phyloP scores from a whole-genome alignment of 108 stramenopile genomes.

The Skeletonema marinoi region DNA sequence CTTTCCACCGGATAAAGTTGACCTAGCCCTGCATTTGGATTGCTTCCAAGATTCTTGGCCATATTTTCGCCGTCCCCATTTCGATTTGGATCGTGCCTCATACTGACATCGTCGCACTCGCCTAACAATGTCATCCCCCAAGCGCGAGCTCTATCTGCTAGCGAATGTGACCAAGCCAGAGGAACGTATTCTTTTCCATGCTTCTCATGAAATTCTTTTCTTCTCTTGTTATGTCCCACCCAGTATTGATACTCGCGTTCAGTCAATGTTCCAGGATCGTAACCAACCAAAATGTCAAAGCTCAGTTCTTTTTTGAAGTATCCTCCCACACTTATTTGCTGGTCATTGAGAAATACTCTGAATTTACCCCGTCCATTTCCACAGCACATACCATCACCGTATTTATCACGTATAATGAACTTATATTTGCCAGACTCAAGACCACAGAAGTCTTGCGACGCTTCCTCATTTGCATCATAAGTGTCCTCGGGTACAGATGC shows the following conservation, averaged over 20 bases:
- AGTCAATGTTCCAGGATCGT: constrained; percentile 36
- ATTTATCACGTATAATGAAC: constrained; percentile 24
- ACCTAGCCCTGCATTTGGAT: neutral
- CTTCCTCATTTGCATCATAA: neutral
- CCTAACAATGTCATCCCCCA: constrained; percentile 42
- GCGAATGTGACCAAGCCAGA: constrained; percentile 31
- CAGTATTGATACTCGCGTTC: constrained; percentile 32
- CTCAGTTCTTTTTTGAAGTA: constrained; percentile 12
- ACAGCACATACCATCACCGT: constrained; percentile 53
- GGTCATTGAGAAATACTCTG: constrained; percentile 28
- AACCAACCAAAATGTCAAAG: constrained; percentile 32
- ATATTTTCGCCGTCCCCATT: constrained; percentile 9
- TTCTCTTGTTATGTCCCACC: constrained; percentile 40
- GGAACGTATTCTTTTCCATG: constrained; percentile 34
- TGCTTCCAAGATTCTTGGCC: constrained; percentile 9
- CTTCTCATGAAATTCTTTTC: constrained; percentile 22
- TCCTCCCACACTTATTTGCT: constrained; percentile 13
- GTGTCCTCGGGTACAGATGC: neutral
- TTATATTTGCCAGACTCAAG: neutral
- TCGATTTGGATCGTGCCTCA: constrained; percentile 7
- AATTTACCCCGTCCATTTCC: constrained; percentile 28
- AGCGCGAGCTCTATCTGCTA: constrained; percentile 31
- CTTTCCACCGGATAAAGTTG: neutral
- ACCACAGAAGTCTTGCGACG: neutral
- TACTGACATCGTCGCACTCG: neutral